Evolutionary conservation across 495 filamentous ascomycete species (phyloP).

Genomic region (Penicillium bialowiezense): DNA sequence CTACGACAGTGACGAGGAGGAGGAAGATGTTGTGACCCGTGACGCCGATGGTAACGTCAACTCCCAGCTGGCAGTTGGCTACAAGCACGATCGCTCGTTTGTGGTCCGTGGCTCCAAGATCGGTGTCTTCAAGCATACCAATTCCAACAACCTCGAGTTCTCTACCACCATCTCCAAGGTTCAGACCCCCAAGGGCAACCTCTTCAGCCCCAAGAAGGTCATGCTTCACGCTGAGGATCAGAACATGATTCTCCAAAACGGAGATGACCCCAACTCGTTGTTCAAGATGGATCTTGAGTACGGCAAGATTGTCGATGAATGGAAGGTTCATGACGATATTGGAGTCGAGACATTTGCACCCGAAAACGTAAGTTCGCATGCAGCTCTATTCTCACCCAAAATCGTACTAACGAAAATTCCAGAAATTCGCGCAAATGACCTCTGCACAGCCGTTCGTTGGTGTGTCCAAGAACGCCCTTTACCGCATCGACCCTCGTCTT

Average conservation of each 20-base stretch:
- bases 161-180: conserved; percentile 98
- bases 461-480: conserved; percentile 85
- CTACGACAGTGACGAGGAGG: conserved; percentile 89
- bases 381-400: background rate
- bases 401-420: conserved; percentile 20
- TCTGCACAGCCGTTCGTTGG: conserved; percentile 92
- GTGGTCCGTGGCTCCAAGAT: conserved; percentile 97
- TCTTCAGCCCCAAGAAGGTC: conserved; percentile 94
- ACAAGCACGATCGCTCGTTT: conserved; percentile 95
- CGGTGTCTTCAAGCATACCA: conserved; percentile 96
- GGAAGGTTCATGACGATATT: conserved; percentile 99
- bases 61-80: conserved; percentile 94
- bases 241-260: conserved; percentile 89
- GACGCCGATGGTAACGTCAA: conserved; percentile 83
- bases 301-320: conserved; percentile 98
- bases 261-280: conserved; percentile 81
- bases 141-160: conserved; percentile 90
- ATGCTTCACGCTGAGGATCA: conserved; percentile 95
- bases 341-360: conserved; percentile 86
- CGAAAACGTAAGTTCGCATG: conserved; percentile 60
- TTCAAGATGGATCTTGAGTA: conserved; percentile 98
- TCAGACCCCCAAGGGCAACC: conserved; percentile 78
- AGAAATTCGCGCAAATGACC: conserved; percentile 98
- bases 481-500: conserved; percentile 89
- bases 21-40: conserved; percentile 73